phyloP scores from a whole-genome alignment of 805 yeast genomes.

The Zygosaccharomyces bailii region DNA sequence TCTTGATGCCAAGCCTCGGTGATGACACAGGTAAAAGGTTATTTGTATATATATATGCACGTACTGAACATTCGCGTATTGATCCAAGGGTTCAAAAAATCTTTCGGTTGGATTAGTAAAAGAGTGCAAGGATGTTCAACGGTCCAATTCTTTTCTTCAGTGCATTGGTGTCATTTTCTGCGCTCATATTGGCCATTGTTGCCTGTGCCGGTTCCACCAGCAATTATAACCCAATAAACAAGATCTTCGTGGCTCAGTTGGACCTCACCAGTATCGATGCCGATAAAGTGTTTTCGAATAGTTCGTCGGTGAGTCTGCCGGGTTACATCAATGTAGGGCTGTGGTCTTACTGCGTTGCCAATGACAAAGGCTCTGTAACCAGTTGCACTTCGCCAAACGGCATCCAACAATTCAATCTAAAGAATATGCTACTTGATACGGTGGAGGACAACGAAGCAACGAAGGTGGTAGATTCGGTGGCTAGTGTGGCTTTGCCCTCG shows the following conservation, averaged over 20 bases:
- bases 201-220: slow-evolving; percentile 52
- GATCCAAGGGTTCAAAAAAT: too few relatives aligned
- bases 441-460: slow-evolving; percentile 29
- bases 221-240: slow-evolving; percentile 41
- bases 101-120: too few relatives aligned
- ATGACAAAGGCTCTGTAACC: slow-evolving; percentile 17
- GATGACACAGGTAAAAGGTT: too few relatives aligned
- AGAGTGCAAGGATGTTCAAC: slow-evolving; percentile 22
- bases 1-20: not conserved
- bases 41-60: not conserved
- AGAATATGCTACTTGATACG: slow-evolving; percentile 24
- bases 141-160: slow-evolving; percentile 22
- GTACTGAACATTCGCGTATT: not conserved
- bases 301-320: slow-evolving; percentile 36
- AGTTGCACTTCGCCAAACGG: slow-evolving; percentile 33
- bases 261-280: slow-evolving; percentile 38
- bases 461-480: slow-evolving; percentile 20
- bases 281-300: slow-evolving; percentile 14
- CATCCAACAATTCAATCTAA: slow-evolving; percentile 30
- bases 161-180: slow-evolving; percentile 37
- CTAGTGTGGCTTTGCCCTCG: slow-evolving; percentile 50
- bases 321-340: slow-evolving; percentile 51
- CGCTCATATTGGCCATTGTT: slow-evolving; percentile 46
- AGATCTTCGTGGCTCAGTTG: slow-evolving; percentile 48
- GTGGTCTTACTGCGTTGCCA: slow-evolving; percentile 63